These are phyloP conservation scores for Piper betle DNA, from an alignment of 164 flowering plant genomes.

Conservation along the genomic window DNA sequence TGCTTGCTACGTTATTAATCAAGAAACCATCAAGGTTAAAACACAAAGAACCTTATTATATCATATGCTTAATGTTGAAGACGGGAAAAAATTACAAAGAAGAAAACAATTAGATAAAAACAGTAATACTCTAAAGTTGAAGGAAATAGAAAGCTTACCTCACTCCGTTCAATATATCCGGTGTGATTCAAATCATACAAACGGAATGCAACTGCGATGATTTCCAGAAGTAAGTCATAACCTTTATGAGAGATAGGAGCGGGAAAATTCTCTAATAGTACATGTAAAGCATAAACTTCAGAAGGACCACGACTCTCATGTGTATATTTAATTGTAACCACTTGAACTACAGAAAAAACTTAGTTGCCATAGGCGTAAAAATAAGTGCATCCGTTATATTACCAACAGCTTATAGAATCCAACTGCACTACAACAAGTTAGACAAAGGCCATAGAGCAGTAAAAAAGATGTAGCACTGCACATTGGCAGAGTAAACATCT, in stretches of 20 bases:
- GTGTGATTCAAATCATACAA: constrained; percentile 65
- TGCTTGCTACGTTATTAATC: background rate
- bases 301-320: background rate
- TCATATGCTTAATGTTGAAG: background rate
- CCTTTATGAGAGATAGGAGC: background rate
- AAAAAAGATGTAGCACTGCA: too few relatives aligned
- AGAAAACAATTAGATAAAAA: background rate
- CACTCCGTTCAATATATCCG: constrained; percentile 71
- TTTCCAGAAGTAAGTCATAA: background rate
- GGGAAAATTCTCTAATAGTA: too few relatives aligned
- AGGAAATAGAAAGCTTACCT: constrained; percentile 27
- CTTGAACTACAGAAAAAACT: background rate
- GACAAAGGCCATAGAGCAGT: too few relatives aligned
- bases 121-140: background rate
- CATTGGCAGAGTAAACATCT: constrained; percentile 2
- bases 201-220: constrained; percentile 54
- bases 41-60: background rate
- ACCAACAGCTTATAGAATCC: background rate
- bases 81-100: too few relatives aligned
- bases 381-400: too few relatives aligned
- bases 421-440: background rate
- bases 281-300: too few relatives aligned
- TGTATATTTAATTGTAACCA: background rate
- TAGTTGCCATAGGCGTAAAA: background rate
- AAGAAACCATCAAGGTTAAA: too few relatives aligned